Conservation (phyloP, 345 rosid species). For the Syzygium aromaticum region DNA sequence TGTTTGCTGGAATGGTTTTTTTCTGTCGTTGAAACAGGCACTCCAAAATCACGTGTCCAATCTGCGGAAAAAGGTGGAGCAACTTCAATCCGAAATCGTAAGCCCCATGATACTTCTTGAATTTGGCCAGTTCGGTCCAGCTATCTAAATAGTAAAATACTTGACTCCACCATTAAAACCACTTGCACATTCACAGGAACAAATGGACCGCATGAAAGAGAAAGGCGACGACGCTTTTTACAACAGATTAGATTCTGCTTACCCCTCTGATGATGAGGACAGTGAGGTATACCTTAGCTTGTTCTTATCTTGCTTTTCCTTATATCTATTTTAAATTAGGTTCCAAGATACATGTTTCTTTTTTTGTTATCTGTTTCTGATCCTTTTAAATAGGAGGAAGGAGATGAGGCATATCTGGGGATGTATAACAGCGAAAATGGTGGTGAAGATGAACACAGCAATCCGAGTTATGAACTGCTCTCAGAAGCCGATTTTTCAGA, state of each 20-base stretch:
- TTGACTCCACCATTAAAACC: neutral
- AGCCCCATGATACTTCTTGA: slow-evolving; percentile 9
- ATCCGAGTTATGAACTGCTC: slow-evolving; percentile 2
- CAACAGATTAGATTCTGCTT: slow-evolving; percentile 52
- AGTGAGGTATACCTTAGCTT: slow-evolving; percentile 20
- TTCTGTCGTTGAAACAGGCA: slow-evolving; percentile 47
- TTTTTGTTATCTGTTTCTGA: neutral
- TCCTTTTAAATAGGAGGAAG: slow-evolving; percentile 35
- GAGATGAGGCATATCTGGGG: slow-evolving; percentile 32
- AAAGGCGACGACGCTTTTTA: slow-evolving; percentile 51
- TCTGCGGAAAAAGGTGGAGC: slow-evolving; percentile 50
- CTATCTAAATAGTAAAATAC: neutral
- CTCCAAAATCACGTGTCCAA: slow-evolving; percentile 46
- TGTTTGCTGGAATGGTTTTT: neutral
- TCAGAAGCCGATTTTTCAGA: slow-evolving; percentile 11
- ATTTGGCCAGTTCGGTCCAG: neutral
- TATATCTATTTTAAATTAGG: neutral
- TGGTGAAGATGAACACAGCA: slow-evolving; percentile 13
- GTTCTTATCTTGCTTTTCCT: neutral
- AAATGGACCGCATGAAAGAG: slow-evolving; percentile 50
- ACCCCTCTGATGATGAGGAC: slow-evolving; percentile 56
- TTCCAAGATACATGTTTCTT: neutral
- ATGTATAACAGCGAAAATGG: slow-evolving; percentile 18
- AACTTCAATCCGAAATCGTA: slow-evolving; percentile 76
- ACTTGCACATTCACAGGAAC: slow-evolving; percentile 28